These are phyloP conservation scores for Oryza brachyantha DNA, from an alignment of 176 grass and related monocot species.

Conservation along the genomic window DNA sequence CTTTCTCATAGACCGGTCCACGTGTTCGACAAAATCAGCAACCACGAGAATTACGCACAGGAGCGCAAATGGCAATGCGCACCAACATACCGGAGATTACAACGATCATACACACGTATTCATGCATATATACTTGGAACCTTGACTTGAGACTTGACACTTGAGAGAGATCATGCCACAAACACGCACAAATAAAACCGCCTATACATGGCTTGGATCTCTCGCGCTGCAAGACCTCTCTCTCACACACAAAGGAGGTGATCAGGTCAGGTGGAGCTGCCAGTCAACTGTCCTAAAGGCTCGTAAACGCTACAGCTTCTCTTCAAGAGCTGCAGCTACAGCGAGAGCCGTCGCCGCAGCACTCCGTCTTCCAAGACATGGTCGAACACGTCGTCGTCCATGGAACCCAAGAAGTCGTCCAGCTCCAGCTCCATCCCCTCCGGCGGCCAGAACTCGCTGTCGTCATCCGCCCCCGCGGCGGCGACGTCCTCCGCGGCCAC, in stretches of 20 bases:
- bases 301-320: not conserved
- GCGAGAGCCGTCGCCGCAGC: conserved; percentile 44
- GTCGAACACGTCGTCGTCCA: conserved; percentile 41
- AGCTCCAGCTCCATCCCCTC: conserved; percentile 52
- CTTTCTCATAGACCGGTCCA: not conserved
- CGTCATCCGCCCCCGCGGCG: conserved; percentile 22
- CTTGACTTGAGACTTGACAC: too few species aligned
- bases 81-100: not conserved
- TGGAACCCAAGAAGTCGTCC: conserved; percentile 40
- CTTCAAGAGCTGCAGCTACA: conserved; percentile 32
- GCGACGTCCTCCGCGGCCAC: not conserved
- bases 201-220: conserved; percentile 33
- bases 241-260: not conserved
- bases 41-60: not conserved
- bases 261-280: not conserved
- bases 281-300: not conserved
- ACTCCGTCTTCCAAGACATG: conserved; percentile 1
- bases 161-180: conserved; percentile 16
- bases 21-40: not conserved
- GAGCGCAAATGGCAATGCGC: conserved; percentile 3
- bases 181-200: not conserved
- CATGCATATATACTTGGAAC: not conserved
- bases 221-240: not conserved
- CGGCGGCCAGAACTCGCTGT: conserved; percentile 34
- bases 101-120: not conserved